A percentile compares a stretch with the other conserved stretches of the same genome.
Evolutionary conservation across 441 rosid genomes (phyloP).

Genomic region (Erodium moschatum): DNA sequence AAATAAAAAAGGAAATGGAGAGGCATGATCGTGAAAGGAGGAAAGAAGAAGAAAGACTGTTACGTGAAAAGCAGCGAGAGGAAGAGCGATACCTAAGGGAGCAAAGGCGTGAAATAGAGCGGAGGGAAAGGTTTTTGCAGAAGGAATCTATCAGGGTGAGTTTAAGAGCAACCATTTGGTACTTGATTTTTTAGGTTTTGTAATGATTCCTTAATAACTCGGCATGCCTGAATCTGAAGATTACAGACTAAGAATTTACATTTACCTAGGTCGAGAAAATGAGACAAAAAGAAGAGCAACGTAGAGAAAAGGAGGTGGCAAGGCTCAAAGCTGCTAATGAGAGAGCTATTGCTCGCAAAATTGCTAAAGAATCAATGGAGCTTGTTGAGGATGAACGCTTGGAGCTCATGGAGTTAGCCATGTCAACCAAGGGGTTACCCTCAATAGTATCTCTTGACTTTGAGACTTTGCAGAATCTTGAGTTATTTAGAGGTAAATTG

Average conservation of each 20-base stretch:
- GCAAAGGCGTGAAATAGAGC: conserved; percentile 77
- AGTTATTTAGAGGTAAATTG: conserved; percentile 52
- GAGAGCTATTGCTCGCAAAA: conserved; percentile 83
- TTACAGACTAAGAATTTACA: conserved; percentile 12
- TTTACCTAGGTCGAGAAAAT: conserved; percentile 65
- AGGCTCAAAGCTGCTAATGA: conserved; percentile 84
- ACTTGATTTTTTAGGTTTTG: neutral
- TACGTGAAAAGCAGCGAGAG: conserved; percentile 89
- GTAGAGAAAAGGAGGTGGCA: conserved; percentile 71
- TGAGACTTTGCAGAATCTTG: conserved; percentile 69
- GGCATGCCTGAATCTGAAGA: neutral
- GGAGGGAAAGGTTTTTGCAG: conserved; percentile 76
- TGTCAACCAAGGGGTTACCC: conserved; percentile 58
- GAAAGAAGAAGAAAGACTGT: conserved; percentile 78
- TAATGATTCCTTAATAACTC: conserved; percentile 10
- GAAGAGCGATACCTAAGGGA: conserved; percentile 79
- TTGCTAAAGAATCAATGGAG: conserved; percentile 83
- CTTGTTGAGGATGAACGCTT: conserved; percentile 77
- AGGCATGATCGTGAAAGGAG: conserved; percentile 88
- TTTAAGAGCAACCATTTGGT: conserved; percentile 11
- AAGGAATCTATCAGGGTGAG: conserved; percentile 76
- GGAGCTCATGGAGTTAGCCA: conserved; percentile 90
- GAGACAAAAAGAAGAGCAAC: conserved; percentile 76
- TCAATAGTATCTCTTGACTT: conserved; percentile 56
- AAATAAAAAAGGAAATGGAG: conserved; percentile 80